These are phyloP conservation scores for Thalassiosira livingstoniorum DNA, from an alignment of 352 stramenopile genomes.

Conservation along the genomic window DNA sequence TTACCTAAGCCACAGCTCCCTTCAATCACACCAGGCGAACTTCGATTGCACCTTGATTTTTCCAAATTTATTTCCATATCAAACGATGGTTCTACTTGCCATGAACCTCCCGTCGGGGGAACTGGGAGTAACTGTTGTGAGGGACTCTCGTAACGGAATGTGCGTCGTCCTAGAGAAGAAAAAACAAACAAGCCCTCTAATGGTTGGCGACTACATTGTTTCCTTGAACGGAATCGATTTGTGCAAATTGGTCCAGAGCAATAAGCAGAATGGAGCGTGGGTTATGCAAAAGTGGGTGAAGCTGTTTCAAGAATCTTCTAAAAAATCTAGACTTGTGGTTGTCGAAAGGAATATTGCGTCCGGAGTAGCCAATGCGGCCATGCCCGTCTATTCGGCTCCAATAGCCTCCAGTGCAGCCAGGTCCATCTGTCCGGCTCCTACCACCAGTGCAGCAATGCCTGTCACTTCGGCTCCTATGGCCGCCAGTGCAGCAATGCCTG, in stretches of 20 bases:
- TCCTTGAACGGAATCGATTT: constrained; percentile 24
- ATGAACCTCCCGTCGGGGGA: neutral
- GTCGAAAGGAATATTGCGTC: neutral
- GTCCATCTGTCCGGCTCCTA: neutral
- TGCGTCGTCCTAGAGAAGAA: neutral
- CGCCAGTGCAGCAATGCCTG: neutral
- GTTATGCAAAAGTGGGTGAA: too few species aligned
- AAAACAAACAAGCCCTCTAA: constrained; percentile 6
- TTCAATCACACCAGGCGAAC: too few species aligned
- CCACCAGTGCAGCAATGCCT: too few species aligned
- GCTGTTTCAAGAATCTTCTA: constrained; percentile 12
- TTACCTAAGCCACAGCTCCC: too few species aligned
- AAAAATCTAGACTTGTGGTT: neutral
- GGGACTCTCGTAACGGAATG: neutral
- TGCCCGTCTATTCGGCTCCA: neutral
- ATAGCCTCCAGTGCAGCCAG: neutral
- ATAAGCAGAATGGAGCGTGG: neutral
- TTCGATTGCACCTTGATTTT: too few species aligned
- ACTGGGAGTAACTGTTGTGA: neutral
- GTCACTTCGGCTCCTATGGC: neutral
- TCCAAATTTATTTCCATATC: too few species aligned
- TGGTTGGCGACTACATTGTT: constrained; percentile 26
- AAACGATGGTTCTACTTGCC: too few species aligned
- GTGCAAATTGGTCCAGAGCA: neutral
- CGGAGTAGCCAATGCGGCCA: neutral